These are phyloP conservation scores for Trypanosoma vivax DNA, from an alignment of 208 protist species.

Conservation along the genomic window DNA sequence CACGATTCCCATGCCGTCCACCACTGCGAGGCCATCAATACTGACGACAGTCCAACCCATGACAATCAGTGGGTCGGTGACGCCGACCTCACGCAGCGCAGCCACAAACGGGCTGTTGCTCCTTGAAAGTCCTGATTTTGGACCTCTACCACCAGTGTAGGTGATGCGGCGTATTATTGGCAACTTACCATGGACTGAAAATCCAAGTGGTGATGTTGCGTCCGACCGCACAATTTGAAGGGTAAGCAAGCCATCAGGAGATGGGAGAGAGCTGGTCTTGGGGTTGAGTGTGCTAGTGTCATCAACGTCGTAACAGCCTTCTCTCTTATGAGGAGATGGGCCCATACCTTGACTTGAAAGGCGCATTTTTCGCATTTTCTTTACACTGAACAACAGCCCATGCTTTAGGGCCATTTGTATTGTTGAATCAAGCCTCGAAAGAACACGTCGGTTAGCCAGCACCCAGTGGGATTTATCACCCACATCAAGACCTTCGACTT, in stretches of 20 bases:
- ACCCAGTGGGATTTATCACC: neutral
- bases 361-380: constrained; percentile 3
- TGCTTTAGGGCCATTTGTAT: constrained; percentile 30
- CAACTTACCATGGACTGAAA: constrained; percentile 28
- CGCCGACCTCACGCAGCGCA: constrained; percentile 10
- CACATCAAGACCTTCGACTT: constrained; percentile 34
- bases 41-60: constrained; percentile 26
- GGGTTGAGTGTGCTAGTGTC: neutral
- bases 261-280: neutral
- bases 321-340: neutral
- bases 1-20: constrained; percentile 24
- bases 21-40: constrained; percentile 26
- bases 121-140: neutral
- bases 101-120: constrained; percentile 20
- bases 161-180: constrained; percentile 18
- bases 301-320: neutral
- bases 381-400: constrained; percentile 47
- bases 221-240: constrained; percentile 21
- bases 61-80: constrained; percentile 14
- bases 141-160: neutral
- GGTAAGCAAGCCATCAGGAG: neutral
- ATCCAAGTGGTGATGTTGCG: constrained; percentile 23
- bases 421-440: constrained; percentile 51
- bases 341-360: neutral
- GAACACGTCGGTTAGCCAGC: constrained; percentile 19